phyloP scores from a whole-genome alignment of 139 green algal species.

The Diplosphaera chodatii region DNA sequence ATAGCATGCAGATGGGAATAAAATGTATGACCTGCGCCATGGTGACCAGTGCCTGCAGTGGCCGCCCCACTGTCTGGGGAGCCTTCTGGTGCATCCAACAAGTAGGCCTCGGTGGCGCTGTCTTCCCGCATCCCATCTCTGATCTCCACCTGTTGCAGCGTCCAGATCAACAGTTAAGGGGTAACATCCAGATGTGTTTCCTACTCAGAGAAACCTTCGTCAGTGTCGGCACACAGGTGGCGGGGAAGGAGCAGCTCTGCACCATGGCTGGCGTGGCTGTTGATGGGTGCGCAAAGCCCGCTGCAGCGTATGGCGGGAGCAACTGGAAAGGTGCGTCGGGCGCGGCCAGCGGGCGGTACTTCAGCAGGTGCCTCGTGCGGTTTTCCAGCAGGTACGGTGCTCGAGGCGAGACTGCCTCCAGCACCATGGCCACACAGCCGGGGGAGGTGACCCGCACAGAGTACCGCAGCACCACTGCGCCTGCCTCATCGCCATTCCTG shows the following conservation, averaged over 20 bases:
- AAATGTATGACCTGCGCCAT: not conserved
- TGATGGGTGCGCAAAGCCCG: slow-evolving; percentile 13
- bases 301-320: slow-evolving; percentile 38
- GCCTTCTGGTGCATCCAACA: slow-evolving; percentile 16
- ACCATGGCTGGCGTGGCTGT: not conserved
- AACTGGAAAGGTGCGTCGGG: slow-evolving; percentile 34
- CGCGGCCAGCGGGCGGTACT: slow-evolving; percentile 40
- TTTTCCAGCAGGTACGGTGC: slow-evolving; percentile 59
- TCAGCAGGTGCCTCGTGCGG: slow-evolving; percentile 33
- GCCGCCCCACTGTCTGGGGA: not conserved
- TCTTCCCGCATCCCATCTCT: slow-evolving; percentile 19
- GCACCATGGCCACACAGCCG: slow-evolving; percentile 43
- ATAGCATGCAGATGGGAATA: too few species aligned
- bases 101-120: not conserved
- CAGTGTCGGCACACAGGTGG: too few species aligned
- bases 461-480: slow-evolving; percentile 35
- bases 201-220: too few species aligned
- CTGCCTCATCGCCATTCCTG: not conserved
- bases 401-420: slow-evolving; percentile 38
- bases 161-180: too few species aligned
- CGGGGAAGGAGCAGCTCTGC: too few species aligned
- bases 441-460: slow-evolving; percentile 23
- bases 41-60: not conserved
- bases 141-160: slow-evolving; percentile 59
- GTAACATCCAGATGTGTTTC: too few species aligned